Conservation (phyloP, 352 stramenopile genomes). For the Phytophthora syringae region DNA sequence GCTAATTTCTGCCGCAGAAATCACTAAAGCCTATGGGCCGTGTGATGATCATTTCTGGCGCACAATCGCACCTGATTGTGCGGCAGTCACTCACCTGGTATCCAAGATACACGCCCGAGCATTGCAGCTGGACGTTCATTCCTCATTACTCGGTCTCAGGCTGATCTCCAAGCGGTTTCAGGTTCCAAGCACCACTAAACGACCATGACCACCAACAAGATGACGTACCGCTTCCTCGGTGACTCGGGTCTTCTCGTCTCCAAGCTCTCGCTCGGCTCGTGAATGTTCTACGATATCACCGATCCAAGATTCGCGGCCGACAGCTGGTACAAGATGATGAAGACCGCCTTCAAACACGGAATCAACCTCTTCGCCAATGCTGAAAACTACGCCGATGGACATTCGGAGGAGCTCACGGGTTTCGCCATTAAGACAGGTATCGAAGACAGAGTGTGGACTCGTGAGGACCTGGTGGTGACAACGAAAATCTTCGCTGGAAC, state of each 20-base stretch:
- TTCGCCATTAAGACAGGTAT: constrained; percentile 49
- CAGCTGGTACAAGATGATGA: constrained; percentile 30
- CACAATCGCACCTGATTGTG: background rate
- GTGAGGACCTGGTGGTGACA: constrained; percentile 65
- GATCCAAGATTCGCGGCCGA: constrained; percentile 25
- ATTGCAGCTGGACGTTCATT: background rate
- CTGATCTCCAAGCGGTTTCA: background rate
- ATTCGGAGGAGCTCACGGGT: constrained; percentile 41
- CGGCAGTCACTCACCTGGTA: background rate
- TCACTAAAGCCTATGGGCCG: background rate
- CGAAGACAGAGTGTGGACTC: constrained; percentile 34
- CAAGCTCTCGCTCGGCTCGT: constrained; percentile 47
- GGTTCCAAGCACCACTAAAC: background rate
- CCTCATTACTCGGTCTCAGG: background rate
- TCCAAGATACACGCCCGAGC: no score
- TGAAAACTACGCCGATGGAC: constrained; percentile 22
- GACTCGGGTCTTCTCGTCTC: constrained; percentile 56
- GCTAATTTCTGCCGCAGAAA: no score
- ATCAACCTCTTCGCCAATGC: constrained; percentile 30
- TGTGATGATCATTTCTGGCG: background rate
- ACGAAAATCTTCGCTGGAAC: constrained; percentile 62
- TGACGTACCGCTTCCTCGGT: constrained; percentile 53
- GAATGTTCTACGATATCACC: constrained; percentile 39
- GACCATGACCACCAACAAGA: constrained; percentile 22
- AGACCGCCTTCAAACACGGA: constrained; percentile 18